Evolutionary conservation across 1,139 yeast genomes (phyloP), one percentile per base, ranked within the genome.

Genomic region (Nakaseomyces uthaithaninus): DNA sequence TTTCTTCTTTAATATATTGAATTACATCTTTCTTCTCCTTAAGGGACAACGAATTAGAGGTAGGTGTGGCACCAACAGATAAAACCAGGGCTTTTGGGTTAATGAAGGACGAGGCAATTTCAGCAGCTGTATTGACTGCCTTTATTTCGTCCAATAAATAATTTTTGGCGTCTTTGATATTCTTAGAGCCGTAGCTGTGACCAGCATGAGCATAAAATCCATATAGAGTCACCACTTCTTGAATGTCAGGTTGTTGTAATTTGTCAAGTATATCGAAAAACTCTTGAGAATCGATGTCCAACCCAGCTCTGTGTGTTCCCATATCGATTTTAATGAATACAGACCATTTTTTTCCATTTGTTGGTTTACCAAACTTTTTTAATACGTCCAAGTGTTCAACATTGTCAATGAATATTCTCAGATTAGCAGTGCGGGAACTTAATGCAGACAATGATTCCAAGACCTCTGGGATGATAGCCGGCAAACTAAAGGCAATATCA

Each of bases 141-240:
- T 54, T 56, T 35, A 82, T 67, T 51, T 83, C 93, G 25, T 72
- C 72, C 17, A 71, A 44, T 27, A 82, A 60, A 36, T 63, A 66
- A 4, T 55, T 54, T 41, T 68, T 68, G 0, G 86, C 84, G 22
- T 68, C 68, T 1, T 63, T 65, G 27, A 65, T 58, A n/a, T 68
- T 60, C 11, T 63, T 60, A 0, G 81, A 67, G 2, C 65, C 64
- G 52, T 83, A 83, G 0, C 89, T 78, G 49, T 80, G 84, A 2
- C 93, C 93, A 1, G 87, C 85, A 61, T 83, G 93, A 40, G 83
- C 78, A 59, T 83, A 83, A 51, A 82, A 75, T 0, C 94, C 93
- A 50, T 67, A 74, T 8, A 81, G 46, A 8, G 67, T 65, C n/a
- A 75, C 65, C 27, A 57, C 50, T 1, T 60, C 40, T 12, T 50